Conservation (phyloP, 768 basidiomycete species). For the Mycena chlorophos region DNA sequence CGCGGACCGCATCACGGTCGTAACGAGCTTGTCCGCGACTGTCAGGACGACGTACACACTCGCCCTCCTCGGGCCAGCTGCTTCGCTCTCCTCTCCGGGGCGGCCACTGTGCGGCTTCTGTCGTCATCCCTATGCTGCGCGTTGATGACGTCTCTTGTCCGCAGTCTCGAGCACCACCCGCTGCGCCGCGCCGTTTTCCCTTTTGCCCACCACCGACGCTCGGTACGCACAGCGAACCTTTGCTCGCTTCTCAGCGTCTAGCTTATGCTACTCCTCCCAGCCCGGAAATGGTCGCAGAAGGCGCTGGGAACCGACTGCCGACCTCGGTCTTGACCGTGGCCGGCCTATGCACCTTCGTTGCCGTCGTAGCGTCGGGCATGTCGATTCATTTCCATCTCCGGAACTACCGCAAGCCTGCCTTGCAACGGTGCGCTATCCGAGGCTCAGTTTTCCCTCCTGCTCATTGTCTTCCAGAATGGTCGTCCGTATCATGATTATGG, state of each 20-base stretch:
- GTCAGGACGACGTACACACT: too few relatives aligned
- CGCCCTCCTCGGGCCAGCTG: too few relatives aligned
- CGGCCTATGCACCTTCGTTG: constrained; percentile 63
- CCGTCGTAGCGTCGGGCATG: constrained; percentile 69
- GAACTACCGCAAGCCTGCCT: constrained; percentile 79
- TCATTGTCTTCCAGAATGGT: constrained; percentile 64
- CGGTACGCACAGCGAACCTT: not conserved
- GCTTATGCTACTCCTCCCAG: not conserved
- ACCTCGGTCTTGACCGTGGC: constrained; percentile 58
- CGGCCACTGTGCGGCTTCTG: not conserved
- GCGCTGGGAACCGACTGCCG: constrained; percentile 63
- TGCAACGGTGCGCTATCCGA: constrained; percentile 66
- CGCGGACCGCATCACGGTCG: too few relatives aligned
- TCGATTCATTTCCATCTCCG: constrained; percentile 82
- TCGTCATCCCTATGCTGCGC: not conserved
- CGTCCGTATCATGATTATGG: constrained; percentile 95
- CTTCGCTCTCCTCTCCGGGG: too few relatives aligned
- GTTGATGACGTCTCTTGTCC: not conserved
- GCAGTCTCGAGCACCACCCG: not conserved
- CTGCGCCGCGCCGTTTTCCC: too few relatives aligned
- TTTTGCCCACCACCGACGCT: not conserved
- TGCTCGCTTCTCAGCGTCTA: not conserved
- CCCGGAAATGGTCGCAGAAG: constrained; percentile 20
- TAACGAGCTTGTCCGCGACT: too few relatives aligned
- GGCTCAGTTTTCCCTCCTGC: not conserved